Evolutionary conservation across 768 basidiomycete genomes (phyloP).

Genomic region (Suillus brevipes): DNA sequence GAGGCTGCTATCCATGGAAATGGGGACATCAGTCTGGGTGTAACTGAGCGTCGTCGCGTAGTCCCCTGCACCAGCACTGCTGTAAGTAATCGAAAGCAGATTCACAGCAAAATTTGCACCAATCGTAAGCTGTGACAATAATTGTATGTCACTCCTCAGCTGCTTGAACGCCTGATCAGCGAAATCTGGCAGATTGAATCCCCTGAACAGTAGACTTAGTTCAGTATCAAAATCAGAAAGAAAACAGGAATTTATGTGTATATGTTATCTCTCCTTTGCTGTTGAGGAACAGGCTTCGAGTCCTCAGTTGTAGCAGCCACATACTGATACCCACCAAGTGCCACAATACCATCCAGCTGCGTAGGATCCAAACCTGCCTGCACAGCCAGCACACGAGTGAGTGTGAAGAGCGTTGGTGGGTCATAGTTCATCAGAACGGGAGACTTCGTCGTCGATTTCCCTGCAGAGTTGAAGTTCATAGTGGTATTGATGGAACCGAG

Average conservation of each 20-base stretch:
- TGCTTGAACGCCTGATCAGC: slow-evolving; percentile 67
- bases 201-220: slow-evolving; percentile 36
- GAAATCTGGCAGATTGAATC: slow-evolving; percentile 62
- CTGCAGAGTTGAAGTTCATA: slow-evolving; percentile 50
- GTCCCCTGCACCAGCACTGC: slow-evolving; percentile 43
- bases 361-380: slow-evolving; percentile 59
- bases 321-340: slow-evolving; percentile 64
- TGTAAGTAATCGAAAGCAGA: slow-evolving; percentile 7
- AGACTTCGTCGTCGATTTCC: slow-evolving; percentile 55
- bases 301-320: slow-evolving; percentile 36
- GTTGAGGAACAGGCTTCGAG: slow-evolving; percentile 27
- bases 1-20: slow-evolving; percentile 59
- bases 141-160: slow-evolving; percentile 58
- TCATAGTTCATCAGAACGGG: slow-evolving; percentile 70
- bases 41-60: slow-evolving; percentile 64
- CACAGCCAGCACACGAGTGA: slow-evolving; percentile 66
- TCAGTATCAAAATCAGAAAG: background rate
- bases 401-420: slow-evolving; percentile 65
- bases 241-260: slow-evolving; percentile 47
- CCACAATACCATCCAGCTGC: slow-evolving; percentile 66
- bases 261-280: slow-evolving; percentile 42
- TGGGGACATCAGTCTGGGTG: slow-evolving; percentile 55
- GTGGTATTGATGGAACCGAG: slow-evolving; percentile 61
- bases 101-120: slow-evolving; percentile 33
- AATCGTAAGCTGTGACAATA: slow-evolving; percentile 57